These are phyloP conservation scores for Sporothrix phasma DNA, from an alignment of 2,329 filamentous ascomycete genomes.

Conservation along the genomic window DNA sequence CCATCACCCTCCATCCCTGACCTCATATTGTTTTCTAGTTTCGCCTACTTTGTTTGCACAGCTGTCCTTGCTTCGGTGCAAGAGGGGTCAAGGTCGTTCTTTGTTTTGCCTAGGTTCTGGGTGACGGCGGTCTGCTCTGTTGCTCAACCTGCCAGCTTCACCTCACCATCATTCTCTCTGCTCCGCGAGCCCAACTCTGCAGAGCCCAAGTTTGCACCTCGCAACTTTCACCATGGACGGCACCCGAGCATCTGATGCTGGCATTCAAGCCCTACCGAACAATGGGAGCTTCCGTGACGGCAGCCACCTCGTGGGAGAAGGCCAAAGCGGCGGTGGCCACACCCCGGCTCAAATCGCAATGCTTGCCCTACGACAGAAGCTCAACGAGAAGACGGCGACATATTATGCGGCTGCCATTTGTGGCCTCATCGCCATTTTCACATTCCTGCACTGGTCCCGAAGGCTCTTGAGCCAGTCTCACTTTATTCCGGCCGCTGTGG, in stretches of 20 bases:
- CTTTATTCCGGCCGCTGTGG: slow-evolving; percentile 16
- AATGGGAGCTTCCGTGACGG: background rate
- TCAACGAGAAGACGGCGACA: slow-evolving; percentile 12
- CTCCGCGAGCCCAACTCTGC: background rate
- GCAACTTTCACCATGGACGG: background rate
- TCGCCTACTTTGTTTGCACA: background rate
- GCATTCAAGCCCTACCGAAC: background rate
- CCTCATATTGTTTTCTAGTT: background rate
- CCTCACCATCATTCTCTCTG: background rate
- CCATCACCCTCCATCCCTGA: background rate
- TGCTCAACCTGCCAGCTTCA: background rate
- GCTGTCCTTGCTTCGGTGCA: too few species aligned
- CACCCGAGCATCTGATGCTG: background rate
- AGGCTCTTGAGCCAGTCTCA: slow-evolving; percentile 18
- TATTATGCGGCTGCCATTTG: slow-evolving; percentile 20
- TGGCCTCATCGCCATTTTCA: slow-evolving; percentile 25
- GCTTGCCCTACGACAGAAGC: background rate
- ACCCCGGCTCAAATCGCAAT: background rate
- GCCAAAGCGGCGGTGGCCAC: background rate
- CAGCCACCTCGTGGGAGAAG: background rate
- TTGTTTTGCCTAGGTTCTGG: background rate
- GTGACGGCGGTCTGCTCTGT: background rate
- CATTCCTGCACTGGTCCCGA: slow-evolving; percentile 25
- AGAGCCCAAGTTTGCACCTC: too few species aligned
- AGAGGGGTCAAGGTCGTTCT: background rate